Evolutionary conservation across 805 yeast species (phyloP).

Genomic region (Candida berthetii): DNA sequence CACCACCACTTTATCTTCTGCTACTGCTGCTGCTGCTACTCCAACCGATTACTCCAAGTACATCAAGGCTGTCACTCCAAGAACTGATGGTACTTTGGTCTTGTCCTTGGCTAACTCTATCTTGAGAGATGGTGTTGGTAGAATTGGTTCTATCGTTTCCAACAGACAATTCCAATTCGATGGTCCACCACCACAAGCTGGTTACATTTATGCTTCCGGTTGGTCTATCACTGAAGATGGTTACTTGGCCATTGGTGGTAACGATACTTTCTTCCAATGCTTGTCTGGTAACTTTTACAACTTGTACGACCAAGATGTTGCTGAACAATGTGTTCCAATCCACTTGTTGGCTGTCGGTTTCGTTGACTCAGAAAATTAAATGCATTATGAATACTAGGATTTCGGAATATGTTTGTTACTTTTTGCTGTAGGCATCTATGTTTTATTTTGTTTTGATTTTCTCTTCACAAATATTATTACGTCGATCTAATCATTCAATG

Average conservation of each 20-base stretch:
- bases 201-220: slow-evolving; percentile 57
- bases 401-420: neutral
- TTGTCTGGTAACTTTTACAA: slow-evolving; percentile 63
- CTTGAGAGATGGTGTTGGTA: slow-evolving; percentile 48
- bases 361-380: slow-evolving; percentile 17
- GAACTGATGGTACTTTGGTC: slow-evolving; percentile 33
- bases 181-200: slow-evolving; percentile 76
- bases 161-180: slow-evolving; percentile 76
- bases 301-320: slow-evolving; percentile 51
- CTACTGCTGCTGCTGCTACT: slow-evolving; percentile 3
- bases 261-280: slow-evolving; percentile 57
- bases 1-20: slow-evolving; percentile 15
- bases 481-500: no score
- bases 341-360: slow-evolving; percentile 44
- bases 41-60: slow-evolving; percentile 19
- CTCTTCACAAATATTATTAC: no score
- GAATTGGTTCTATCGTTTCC: slow-evolving; percentile 68
- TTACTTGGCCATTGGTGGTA: slow-evolving; percentile 51
- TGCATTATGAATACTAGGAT: neutral
- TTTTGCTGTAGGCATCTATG: neutral
- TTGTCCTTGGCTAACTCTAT: slow-evolving; percentile 43
- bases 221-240: slow-evolving; percentile 51
- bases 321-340: slow-evolving; percentile 50
- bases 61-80: slow-evolving; percentile 38
- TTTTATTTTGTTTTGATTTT: neutral